A percentile compares a stretch with the other conserved stretches of the same genome.
Conservation (phyloP, 2,329 filamentous ascomycete genomes). For the Arthrobotrys pseudoclavata region DNA sequence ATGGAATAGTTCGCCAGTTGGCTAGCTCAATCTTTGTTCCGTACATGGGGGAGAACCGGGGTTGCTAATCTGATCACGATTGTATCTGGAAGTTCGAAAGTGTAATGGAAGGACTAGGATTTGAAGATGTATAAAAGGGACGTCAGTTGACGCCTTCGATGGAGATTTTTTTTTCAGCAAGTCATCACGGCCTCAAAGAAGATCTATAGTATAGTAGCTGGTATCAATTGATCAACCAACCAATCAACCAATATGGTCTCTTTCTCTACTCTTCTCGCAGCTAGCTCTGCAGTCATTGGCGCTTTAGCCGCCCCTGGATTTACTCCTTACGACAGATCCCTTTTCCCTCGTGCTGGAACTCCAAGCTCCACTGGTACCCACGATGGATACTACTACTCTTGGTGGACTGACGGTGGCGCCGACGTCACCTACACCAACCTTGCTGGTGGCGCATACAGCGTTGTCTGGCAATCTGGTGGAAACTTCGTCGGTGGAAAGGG, state of each 20-base stretch:
- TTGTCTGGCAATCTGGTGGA: slow-evolving; percentile 69
- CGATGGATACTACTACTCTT: slow-evolving; percentile 74
- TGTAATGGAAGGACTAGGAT: neutral
- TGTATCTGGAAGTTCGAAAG: slow-evolving; percentile 2
- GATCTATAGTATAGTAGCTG: neutral
- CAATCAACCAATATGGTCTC: slow-evolving; percentile 52
- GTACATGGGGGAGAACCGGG: slow-evolving; percentile 2
- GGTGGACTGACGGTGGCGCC: slow-evolving; percentile 72
- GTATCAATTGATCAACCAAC: neutral
- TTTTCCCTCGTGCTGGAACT: slow-evolving; percentile 66
- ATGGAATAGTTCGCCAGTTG: slow-evolving; percentile 11
- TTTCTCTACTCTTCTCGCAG: slow-evolving; percentile 54
- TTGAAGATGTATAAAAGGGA: slow-evolving; percentile 44
- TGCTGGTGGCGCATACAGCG: slow-evolving; percentile 69
- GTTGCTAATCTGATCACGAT: slow-evolving; percentile 6
- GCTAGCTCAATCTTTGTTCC: slow-evolving; percentile 6
- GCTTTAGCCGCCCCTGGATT: slow-evolving; percentile 66
- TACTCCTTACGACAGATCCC: slow-evolving; percentile 60
- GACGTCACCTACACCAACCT: slow-evolving; percentile 72
- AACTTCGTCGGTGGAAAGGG: slow-evolving; percentile 71
- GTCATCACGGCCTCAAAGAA: slow-evolving; percentile 22
- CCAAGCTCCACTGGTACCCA: slow-evolving; percentile 70
- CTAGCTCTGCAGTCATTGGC: slow-evolving; percentile 64
- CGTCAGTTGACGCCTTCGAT: slow-evolving; percentile 16
- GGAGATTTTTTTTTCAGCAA: slow-evolving; percentile 1